Base-by-base conservation (phyloP, 1,284 basidiomycete species). In the Hemileia vastatrix region DNA sequence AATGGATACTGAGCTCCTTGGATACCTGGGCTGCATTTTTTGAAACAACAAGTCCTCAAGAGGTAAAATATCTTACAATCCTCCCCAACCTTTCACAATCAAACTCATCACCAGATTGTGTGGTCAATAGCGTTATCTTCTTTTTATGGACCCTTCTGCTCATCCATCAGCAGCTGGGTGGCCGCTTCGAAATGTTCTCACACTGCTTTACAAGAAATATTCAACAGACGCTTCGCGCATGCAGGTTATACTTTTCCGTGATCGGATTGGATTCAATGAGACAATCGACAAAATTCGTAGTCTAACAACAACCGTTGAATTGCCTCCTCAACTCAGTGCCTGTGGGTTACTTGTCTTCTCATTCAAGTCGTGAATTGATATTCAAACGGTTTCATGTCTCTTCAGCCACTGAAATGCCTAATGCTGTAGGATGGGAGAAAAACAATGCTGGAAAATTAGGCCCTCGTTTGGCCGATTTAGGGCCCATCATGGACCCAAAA, bases 401-500 rank as follows among this genome's bases (percentile, higher is more conserved):
- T 45, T 57, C 18, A 19, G 63, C 40, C 18, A 64, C 31, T 36
- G 68, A 60, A 32, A 80, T 79, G 43, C 87, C 86, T 0, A 77
- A 78, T 11, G 86, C 87, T 0, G 88, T 95, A 0, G 94, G 94
- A 1, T 98, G 94, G 95, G 93, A 98, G 78, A 87, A 90, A 78
- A 93, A 93, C 68, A 77, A 81, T 67, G 79, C 85, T 71, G 86
- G 86, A 11, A 94, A 93, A 72, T 80, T 98, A 3, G 87, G 84
- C 0, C 88, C 92, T 18, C 82, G 90, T n/a, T 73, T 93, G 48
- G 91, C 90, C 0, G 91, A 97, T 77, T 77, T 99, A 2, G 91
- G 88, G 5, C 87, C 92, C 0, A 88, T 94, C 84, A 93, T 97
- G 88, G 92, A 97, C 75, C 95, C 94, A 0, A 78, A 80, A 1